A percentile compares a stretch with the other conserved stretches of the same genome.
Conservation (phyloP, 495 filamentous ascomycete genomes). For the Penicillium angulare region DNA sequence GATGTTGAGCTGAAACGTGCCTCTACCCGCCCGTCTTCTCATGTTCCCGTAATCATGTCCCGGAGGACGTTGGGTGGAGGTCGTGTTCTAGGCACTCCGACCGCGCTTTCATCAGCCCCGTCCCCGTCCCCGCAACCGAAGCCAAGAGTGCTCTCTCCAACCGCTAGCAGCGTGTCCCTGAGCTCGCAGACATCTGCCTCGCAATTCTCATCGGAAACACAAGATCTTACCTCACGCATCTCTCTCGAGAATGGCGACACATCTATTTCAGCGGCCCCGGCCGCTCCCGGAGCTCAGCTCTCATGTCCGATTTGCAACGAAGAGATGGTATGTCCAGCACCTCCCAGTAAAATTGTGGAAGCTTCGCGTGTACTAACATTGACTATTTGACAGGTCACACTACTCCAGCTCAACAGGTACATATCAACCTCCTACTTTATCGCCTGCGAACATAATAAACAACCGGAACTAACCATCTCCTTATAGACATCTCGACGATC, state of each 20-base stretch:
- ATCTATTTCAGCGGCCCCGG: constrained; percentile 47
- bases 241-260: constrained; percentile 53
- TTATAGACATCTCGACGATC: constrained; percentile 83
- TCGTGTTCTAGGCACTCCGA: constrained; percentile 80
- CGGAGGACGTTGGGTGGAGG: constrained; percentile 84
- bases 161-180: constrained; percentile 57
- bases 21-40: constrained; percentile 27
- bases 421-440: not conserved
- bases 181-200: constrained; percentile 63
- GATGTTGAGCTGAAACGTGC: constrained; percentile 18
- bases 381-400: constrained; percentile 62
- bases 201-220: constrained; percentile 54
- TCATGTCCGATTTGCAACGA: constrained; percentile 95
- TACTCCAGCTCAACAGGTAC: constrained; percentile 89
- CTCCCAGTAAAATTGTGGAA: not conserved
- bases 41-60: constrained; percentile 63
- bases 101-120: constrained; percentile 65
- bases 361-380: constrained; percentile 12
- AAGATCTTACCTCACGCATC: constrained; percentile 59
- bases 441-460: not conserved
- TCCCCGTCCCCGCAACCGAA: constrained; percentile 53
- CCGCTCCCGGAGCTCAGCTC: constrained; percentile 61
- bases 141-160: constrained; percentile 57
- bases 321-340: constrained; percentile 69
- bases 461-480: constrained; percentile 18